Evolutionary conservation across 1,284 basidiomycete genomes (phyloP).

Genomic region (Boletus semigastroideus): DNA sequence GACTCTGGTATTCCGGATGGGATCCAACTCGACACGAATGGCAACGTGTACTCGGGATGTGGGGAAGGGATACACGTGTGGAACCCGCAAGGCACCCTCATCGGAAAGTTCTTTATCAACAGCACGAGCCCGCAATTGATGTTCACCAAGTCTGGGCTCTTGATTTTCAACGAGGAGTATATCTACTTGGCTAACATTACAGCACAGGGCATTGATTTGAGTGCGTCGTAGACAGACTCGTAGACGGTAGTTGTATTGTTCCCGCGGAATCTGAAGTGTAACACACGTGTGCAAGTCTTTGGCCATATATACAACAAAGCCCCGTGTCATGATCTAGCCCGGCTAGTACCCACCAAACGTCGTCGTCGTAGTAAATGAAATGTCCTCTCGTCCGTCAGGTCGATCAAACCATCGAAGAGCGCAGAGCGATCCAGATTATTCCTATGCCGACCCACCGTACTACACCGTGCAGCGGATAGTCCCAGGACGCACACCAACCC

Average conservation of each 20-base stretch:
- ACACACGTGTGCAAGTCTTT: not conserved
- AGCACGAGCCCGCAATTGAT: constrained; percentile 61
- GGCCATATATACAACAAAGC: too few relatives aligned
- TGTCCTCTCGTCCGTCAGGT: constrained; percentile 8
- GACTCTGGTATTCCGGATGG: constrained; percentile 74
- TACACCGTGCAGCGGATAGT: constrained; percentile 26
- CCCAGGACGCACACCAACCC: constrained; percentile 18
- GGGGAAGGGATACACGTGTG: constrained; percentile 51
- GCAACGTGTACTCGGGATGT: constrained; percentile 22
- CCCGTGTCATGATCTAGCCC: too few relatives aligned
- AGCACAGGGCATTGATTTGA: not conserved
- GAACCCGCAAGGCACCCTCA: constrained; percentile 57
- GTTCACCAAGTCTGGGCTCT: constrained; percentile 41
- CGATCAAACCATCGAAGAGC: constrained; percentile 17
- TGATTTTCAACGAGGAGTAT: constrained; percentile 17
- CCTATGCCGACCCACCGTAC: constrained; percentile 24
- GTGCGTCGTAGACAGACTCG: not conserved
- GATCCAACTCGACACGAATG: constrained; percentile 42
- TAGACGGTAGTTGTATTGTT: not conserved
- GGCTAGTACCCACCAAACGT: too few relatives aligned
- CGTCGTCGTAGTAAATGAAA: not conserved
- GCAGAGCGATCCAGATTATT: constrained; percentile 28
- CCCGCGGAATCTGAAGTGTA: too few relatives aligned
- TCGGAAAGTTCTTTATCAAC: constrained; percentile 76
- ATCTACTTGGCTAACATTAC: constrained; percentile 7